Percentiles rank a stretch among this genome's conserved stretches.
phyloP scores from a whole-genome alignment of 768 basidiomycete species.

The Boletus subparvulus region DNA sequence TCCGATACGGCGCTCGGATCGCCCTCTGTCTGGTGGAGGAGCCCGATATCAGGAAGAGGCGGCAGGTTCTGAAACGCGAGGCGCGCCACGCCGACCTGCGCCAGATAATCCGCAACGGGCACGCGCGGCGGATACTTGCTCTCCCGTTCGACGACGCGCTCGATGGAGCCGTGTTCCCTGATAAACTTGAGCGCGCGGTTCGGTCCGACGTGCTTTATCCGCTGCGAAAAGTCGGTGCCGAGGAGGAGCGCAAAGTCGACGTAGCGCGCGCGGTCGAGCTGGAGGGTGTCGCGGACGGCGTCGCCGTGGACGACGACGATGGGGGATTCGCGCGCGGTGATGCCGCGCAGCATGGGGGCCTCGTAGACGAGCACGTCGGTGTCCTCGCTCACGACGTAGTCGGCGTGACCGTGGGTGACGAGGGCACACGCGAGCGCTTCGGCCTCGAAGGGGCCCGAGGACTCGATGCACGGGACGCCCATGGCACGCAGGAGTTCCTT shows the following conservation, averaged over 20 bases:
- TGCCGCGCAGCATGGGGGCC: conserved; percentile 77
- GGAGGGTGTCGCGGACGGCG: conserved; percentile 56
- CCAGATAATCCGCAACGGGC: conserved; percentile 53
- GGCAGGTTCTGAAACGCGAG: conserved; percentile 66
- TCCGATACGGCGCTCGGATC: conserved; percentile 45
- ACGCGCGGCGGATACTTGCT: conserved; percentile 52
- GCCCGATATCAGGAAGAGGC: conserved; percentile 47
- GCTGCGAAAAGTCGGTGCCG: conserved; percentile 87
- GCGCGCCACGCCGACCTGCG: conserved; percentile 62
- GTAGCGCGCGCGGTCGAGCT: conserved; percentile 56
- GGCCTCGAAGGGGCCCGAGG: conserved; percentile 71
- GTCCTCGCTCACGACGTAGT: conserved; percentile 91
- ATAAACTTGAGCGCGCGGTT: conserved; percentile 75
- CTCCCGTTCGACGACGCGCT: conserved; percentile 56
- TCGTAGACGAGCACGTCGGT: conserved; percentile 84
- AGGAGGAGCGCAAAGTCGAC: conserved; percentile 86
- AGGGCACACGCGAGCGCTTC: conserved; percentile 83
- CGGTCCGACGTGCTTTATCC: conserved; percentile 83
- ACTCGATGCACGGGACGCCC: conserved; percentile 78
- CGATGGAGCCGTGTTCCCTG: conserved; percentile 67
- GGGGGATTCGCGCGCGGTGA: conserved; percentile 59
- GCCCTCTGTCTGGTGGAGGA: conserved; percentile 35
- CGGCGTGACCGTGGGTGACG: conserved; percentile 70
- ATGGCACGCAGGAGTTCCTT: conserved; percentile 69
- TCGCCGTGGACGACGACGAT: conserved; percentile 64